A percentile compares a stretch with the other conserved stretches of the same genome.
These are phyloP conservation scores for Pleurotus tuoliensis DNA, from an alignment of 768 basidiomycete species.

Conservation along the genomic window DNA sequence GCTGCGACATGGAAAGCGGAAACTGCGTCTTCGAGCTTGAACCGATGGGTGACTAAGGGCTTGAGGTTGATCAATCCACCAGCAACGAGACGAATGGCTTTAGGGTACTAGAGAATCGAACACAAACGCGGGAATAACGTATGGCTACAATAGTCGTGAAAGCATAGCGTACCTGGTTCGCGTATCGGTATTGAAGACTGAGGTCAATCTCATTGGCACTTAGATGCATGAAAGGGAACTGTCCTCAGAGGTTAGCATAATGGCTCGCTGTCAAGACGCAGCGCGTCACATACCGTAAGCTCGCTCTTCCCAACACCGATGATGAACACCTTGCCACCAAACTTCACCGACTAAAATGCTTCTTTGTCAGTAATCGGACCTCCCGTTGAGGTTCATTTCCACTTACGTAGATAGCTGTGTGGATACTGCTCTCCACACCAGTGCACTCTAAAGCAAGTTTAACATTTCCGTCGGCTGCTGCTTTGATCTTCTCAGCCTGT, in stretches of 20 bases:
- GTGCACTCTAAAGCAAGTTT: conserved; percentile 61
- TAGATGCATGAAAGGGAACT: conserved; percentile 74
- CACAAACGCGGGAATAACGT: background rate
- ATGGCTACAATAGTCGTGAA: background rate
- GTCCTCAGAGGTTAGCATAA: background rate
- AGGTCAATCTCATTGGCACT: conserved; percentile 70
- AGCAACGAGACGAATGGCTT: conserved; percentile 79
- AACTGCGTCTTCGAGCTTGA: conserved; percentile 66
- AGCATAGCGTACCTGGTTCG: conserved; percentile 43
- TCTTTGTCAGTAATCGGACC: no score
- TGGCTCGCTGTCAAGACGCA: background rate
- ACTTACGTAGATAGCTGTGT: conserved; percentile 53
- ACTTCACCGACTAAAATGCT: conserved; percentile 47
- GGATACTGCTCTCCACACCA: conserved; percentile 59
- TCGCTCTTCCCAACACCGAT: conserved; percentile 68
- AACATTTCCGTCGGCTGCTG: conserved; percentile 43
- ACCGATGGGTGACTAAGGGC: conserved; percentile 78
- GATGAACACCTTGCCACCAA: conserved; percentile 66
- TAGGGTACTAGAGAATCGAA: conserved; percentile 56
- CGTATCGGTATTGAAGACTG: conserved; percentile 66
- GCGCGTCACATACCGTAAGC: conserved; percentile 37
- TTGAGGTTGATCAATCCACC: conserved; percentile 68
- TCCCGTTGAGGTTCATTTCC: background rate
- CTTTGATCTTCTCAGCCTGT: conserved; percentile 49
- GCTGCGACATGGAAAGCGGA: conserved; percentile 78